These are phyloP conservation scores for Globisporangium paddicum DNA, from an alignment of 352 stramenopile species.

Conservation along the genomic window DNA sequence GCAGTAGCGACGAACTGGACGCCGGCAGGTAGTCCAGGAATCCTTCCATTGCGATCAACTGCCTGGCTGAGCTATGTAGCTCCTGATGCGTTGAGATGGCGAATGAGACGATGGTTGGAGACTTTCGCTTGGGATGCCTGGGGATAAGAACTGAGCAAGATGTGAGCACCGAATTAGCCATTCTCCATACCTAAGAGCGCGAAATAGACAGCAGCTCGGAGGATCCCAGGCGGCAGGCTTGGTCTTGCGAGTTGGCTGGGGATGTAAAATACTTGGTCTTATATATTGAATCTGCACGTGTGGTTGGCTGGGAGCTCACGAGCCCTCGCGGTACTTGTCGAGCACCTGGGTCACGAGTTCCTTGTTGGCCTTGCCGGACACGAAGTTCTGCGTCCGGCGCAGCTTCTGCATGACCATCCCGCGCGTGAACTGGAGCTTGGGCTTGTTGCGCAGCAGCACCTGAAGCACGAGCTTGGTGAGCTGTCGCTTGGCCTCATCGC, in stretches of 20 bases:
- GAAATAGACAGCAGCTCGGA: constrained; percentile 1
- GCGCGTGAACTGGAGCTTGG: constrained; percentile 34
- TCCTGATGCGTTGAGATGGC: background rate
- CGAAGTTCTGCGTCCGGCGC: constrained; percentile 18
- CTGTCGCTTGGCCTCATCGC: constrained; percentile 39
- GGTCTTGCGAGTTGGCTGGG: background rate
- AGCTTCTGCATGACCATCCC: constrained; percentile 32
- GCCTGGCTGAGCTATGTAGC: background rate
- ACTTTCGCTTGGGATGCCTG: background rate
- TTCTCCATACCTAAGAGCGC: background rate
- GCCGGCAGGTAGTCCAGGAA: constrained; percentile 53
- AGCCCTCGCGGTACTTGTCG: constrained; percentile 26
- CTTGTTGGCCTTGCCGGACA: constrained; percentile 42
- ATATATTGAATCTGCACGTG: background rate
- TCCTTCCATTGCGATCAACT: constrained; percentile 42
- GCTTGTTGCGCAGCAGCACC: constrained; percentile 48
- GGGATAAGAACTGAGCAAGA: background rate
- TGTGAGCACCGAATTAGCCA: background rate
- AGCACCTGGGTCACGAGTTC: constrained; percentile 34
- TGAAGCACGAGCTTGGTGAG: constrained; percentile 50
- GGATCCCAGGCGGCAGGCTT: background rate
- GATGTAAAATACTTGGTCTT: constrained; percentile 5
- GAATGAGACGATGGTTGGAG: no score
- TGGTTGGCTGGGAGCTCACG: constrained; percentile 1
- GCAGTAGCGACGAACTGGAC: constrained; percentile 11